Base-by-base conservation (phyloP, 352 stramenopile species). In the Globisporangium rhizosaccharum region DNA sequence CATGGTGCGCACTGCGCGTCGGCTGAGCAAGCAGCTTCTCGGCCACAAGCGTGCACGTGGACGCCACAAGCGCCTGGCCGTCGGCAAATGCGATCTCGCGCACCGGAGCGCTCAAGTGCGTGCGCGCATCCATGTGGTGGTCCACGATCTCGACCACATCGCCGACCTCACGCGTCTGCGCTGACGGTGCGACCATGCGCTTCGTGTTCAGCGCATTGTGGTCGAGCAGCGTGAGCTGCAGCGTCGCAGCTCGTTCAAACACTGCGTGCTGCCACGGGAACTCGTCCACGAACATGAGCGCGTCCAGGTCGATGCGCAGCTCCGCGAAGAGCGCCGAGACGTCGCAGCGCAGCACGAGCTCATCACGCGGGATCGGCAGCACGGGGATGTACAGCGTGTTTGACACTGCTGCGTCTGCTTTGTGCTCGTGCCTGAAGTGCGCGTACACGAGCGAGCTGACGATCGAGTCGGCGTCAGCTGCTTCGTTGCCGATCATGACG, bases 391-490 rank as follows among this genome's bases (percentile, higher is more conserved):
- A 39, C 33, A 39, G 33, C 7, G 33, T 39, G 33, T 39, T 79
- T 65, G 37, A 90, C 36, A 1, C 52, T 53, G 4, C 57, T 9
- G 14, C 54, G 17, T 37, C 33, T 8, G 5, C 59, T 20, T 37
- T 62, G 44, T 44, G 39, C 41, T 74, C 50, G 46, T 70, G 61
- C 41, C 71, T 70, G 36, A 77, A 42, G 54, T 76, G 86, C 8
- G 84, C 84, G 66, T 88, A 84, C 11, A 81, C 68, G 11, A 94
- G 54, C 17, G 79, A 84, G 68, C 82, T 94, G 14, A 94, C 70
- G 66, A 94, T 91, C 20, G 84, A 94, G 66, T 94, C 84, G 14
- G 84, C 84, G 61, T 94, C 82, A 9, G 79, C 79, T 15, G 84
- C 82, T 59, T 94, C 84, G 55, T 94, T 94, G 53, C 84, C 84